Evolutionary conservation across 1,284 basidiomycete genomes (phyloP), one percentile per base, ranked within the genome.

Genomic region (Uromyces viciae-fabae): DNA sequence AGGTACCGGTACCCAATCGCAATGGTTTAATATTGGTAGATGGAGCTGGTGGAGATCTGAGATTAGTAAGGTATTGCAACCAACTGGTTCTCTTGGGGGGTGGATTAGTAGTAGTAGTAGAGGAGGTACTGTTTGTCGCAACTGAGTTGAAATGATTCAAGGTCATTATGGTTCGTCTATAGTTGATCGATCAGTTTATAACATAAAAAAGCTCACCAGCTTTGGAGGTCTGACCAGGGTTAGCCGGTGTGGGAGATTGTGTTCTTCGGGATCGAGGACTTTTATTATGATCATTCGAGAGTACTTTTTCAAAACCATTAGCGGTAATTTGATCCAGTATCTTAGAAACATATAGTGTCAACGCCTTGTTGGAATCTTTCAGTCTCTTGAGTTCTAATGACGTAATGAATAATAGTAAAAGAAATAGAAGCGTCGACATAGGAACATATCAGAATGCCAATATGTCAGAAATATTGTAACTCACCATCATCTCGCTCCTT

Each of bases 251-350:
- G 92, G 93, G 75, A 93, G 85, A 1, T 92, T 92, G 14, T 93
- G n/a, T n/a, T n/a, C n/a, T n/a, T 89, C 54, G 82, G 82, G 28
- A 83, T 83, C 72, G 83, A 66, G 49, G 83, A 82, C 58, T 82
- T 38, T 80, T 80, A 19, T 46, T 25, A 84, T 94, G 95, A 86
- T 97, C 94, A 69, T 90, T 90, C 31, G 94, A 92, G 38, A 97
- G 90, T 76, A 98, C 92, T 84, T 95, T 93, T 86, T 98, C 95
- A 86, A 94, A 96, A 40, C 94, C 95, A 86, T 95, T 94, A 2
- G 93, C 90, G 82, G 96, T 94, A 85, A 98, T 96, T 76, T 94
- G 91, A 87, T 98, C 94, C 84, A 98, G 92, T 84, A 98, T 97
- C 88, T 97, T 98, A 77, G 93, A 94, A 25, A 95, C 94, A 85